phyloP scores from a whole-genome alignment of 441 rosid species.

The Capsella rubella region DNA sequence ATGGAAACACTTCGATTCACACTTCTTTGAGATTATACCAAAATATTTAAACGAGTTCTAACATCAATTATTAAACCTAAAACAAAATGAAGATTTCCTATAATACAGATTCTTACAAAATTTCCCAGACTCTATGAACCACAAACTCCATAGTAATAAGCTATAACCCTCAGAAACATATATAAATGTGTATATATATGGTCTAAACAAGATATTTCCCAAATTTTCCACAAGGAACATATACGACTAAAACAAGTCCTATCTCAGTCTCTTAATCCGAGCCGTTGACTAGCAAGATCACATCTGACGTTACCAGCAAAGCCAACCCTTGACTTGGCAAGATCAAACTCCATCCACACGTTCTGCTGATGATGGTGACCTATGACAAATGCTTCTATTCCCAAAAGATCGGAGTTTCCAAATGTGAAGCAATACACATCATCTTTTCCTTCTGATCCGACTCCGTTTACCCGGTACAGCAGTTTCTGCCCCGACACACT shows the following conservation, averaged over 20 bases:
- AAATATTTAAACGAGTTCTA: background rate
- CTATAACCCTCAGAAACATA: background rate
- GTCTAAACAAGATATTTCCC: background rate
- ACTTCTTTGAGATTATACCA: background rate
- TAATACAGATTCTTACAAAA: conserved; percentile 12
- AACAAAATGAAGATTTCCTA: background rate
- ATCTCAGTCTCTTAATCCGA: conserved; percentile 45
- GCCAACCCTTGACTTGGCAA: conserved; percentile 77
- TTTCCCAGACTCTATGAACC: background rate
- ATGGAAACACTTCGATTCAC: background rate
- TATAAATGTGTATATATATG: background rate
- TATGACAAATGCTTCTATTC: conserved; percentile 75
- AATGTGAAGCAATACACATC: conserved; percentile 84
- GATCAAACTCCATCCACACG: conserved; percentile 92
- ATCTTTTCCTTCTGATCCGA: conserved; percentile 50
- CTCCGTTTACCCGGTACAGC: conserved; percentile 65
- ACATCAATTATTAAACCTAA: background rate
- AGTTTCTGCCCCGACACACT: conserved; percentile 67
- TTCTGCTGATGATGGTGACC: conserved; percentile 92
- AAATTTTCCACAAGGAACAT: background rate
- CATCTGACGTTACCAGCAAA: conserved; percentile 69
- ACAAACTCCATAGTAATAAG: background rate
- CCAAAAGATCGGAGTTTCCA: conserved; percentile 80
- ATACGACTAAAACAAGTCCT: background rate
- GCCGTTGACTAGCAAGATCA: conserved; percentile 67